Base-by-base conservation (phyloP, 2,329 filamentous ascomycete genomes). In the Colletotrichum costaricense region DNA sequence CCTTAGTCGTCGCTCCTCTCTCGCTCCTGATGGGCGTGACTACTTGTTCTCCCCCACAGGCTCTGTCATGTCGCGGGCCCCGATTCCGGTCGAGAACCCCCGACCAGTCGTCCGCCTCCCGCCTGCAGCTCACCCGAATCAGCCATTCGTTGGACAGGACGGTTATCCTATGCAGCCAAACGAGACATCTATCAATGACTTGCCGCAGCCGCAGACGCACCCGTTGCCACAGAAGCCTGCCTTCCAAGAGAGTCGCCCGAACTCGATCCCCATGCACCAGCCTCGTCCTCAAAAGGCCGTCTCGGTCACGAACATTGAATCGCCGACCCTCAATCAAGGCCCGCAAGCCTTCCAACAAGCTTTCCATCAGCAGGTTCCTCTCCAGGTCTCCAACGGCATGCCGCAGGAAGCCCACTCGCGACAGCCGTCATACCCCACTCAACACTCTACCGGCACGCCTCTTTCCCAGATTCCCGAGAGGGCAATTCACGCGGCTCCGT, bases 201-300 rank as follows among this genome's bases (percentile, higher is more conserved):
- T 89, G 22, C 86, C 88, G 52, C 90, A 88, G 70, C 87, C 88
- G 55, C 91, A 92, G 78, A 87, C 83, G 14, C 88, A 91, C 76
- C 87, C 88, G 28, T 86, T 90, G 28, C 89, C 88, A 16, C 89
- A 90, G 78, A 90, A 88, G 79, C 89, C 89, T 33, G 81, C 83
- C 24, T 88, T 89, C 81, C 86, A 90, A 76, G 89, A 92, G 79
- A 91, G 86, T 76, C 84, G 87, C 56, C 82, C 86, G 5, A 86
- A 81, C 75, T 82, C 84, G 56, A 85, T 90, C 76, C 90, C 95
- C 1, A 98, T 98, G 92, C 94, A 98, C 81, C 97, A 98, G 81
- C 97, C 97, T 70, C 93, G 94, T 65, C 96, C 97, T 9, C 95
- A 98, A 82, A 98, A 98, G 86, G 89, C 95, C 6, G 94, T 98